Conservation (phyloP, 1,139 yeast species). For the Geotrichum carabidarum region DNA sequence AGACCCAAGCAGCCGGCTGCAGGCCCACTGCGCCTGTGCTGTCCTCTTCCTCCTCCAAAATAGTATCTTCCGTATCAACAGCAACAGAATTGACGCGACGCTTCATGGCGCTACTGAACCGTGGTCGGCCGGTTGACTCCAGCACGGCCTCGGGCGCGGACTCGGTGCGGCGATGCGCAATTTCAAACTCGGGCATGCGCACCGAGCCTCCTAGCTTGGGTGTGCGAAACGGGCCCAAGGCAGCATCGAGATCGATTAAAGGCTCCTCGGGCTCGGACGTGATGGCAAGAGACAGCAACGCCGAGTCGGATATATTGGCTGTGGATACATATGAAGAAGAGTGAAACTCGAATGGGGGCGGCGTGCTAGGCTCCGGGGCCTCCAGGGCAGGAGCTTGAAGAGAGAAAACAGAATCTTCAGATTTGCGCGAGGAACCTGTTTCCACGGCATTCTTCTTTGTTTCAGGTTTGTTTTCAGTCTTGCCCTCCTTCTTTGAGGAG, state of each 20-base stretch:
- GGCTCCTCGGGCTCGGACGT: conserved; percentile 20
- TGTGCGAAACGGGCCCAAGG: conserved; percentile 29
- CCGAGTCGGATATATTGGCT: neutral
- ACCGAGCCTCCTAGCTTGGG: conserved; percentile 11
- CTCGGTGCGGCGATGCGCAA: conserved; percentile 31
- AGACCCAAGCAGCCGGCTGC: conserved; percentile 22
- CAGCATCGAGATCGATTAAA: conserved; percentile 35
- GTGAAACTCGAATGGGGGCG: conserved; percentile 8
- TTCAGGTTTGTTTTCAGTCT: neutral
- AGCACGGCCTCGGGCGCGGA: conserved; percentile 30
- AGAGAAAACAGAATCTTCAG: conserved; percentile 4
- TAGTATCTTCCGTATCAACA: conserved; percentile 30
- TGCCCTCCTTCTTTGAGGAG: conserved; percentile 19
- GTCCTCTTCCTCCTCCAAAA: conserved; percentile 25
- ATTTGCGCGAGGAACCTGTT: conserved; percentile 14
- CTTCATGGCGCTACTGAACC: conserved; percentile 22
- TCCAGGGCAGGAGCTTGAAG: conserved; percentile 2
- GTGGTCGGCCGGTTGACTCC: conserved; percentile 17
- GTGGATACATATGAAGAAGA: conserved; percentile 21
- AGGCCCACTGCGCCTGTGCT: conserved; percentile 10
- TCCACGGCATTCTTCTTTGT: conserved; percentile 4
- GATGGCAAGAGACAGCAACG: conserved; percentile 15
- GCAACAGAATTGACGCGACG: conserved; percentile 32
- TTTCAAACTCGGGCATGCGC: conserved; percentile 18
- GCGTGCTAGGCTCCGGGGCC: neutral